Percentiles rank a stretch among this genome's conserved stretches.
These are phyloP conservation scores for Galerina sulciceps DNA, from an alignment of 768 basidiomycete species.

Conservation along the genomic window DNA sequence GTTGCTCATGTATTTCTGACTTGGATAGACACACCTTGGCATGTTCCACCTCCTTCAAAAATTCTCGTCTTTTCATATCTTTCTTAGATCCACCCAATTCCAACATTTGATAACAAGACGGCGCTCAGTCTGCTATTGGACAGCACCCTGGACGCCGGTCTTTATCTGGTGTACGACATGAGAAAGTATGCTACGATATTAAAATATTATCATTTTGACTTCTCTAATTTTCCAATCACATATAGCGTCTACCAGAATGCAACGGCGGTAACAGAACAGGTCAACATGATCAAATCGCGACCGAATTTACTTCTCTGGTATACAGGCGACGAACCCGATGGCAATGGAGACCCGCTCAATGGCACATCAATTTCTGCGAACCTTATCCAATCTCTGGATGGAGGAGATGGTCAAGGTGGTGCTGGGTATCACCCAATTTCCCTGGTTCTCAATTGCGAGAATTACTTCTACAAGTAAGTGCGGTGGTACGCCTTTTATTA, in stretches of 20 bases:
- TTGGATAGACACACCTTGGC: conserved; percentile 45
- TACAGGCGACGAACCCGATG: conserved; percentile 77
- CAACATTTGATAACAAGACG: conserved; percentile 64
- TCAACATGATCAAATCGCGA: conserved; percentile 67
- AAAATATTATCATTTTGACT: too few species aligned
- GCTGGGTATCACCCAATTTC: conserved; percentile 70
- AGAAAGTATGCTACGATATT: conserved; percentile 43
- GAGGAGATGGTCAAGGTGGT: conserved; percentile 49
- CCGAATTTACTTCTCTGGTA: conserved; percentile 77
- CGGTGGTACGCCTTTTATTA: neutral
- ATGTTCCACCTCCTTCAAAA: conserved; percentile 25
- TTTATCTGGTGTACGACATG: conserved; percentile 88
- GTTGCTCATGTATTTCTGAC: neutral
- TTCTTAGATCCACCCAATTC: conserved; percentile 70
- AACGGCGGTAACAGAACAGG: conserved; percentile 66
- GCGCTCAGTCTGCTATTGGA: conserved; percentile 63
- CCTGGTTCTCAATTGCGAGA: conserved; percentile 65
- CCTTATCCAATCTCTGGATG: conserved; percentile 62
- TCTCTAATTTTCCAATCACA: neutral
- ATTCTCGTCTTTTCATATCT: neutral
- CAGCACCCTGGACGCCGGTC: conserved; percentile 68
- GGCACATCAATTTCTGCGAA: conserved; percentile 58
- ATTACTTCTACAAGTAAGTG: conserved; percentile 61
- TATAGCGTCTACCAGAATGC: conserved; percentile 66
- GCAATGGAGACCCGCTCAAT: conserved; percentile 67